These are phyloP conservation scores for Exophiala viscosa DNA, from an alignment of 2,329 filamentous ascomycete species.

Conservation along the genomic window DNA sequence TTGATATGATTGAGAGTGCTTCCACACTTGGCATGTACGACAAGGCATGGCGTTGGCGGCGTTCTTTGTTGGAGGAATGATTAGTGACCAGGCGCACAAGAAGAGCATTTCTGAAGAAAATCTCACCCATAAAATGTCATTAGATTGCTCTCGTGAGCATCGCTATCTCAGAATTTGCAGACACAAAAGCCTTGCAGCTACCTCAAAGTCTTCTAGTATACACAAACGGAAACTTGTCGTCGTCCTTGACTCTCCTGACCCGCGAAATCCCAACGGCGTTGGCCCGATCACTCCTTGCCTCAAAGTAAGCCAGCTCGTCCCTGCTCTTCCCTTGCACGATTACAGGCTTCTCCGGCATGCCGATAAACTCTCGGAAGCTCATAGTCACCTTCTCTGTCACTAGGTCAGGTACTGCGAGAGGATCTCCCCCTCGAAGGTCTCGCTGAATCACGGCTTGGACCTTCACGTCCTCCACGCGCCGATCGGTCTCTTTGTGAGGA, in stretches of 20 bases:
- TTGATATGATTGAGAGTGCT: neutral
- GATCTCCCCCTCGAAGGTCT: constrained; percentile 3
- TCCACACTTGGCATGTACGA: neutral
- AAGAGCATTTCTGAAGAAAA: too few species aligned
- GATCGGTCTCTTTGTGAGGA: constrained; percentile 20
- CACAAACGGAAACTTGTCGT: constrained; percentile 20
- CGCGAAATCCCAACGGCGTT: neutral
- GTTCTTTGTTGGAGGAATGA: neutral
- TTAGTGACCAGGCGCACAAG: neutral
- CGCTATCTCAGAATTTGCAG: too few species aligned
- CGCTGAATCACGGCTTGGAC: constrained; percentile 11
- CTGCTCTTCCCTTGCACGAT: constrained; percentile 9
- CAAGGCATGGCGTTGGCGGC: neutral
- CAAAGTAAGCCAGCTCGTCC: constrained; percentile 20
- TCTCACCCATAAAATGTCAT: too few species aligned
- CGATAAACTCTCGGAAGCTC: constrained; percentile 23
- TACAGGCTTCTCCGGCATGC: constrained; percentile 11
- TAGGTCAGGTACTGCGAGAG: neutral
- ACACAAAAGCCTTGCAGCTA: too few species aligned
- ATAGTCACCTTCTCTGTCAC: constrained; percentile 11
- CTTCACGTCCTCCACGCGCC: neutral
- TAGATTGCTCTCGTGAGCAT: too few species aligned
- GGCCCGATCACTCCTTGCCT: constrained; percentile 6
- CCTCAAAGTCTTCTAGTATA: constrained; percentile 2
- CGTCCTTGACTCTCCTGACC: constrained; percentile 12